Base-by-base conservation (phyloP, 805 yeast species). In the Ogataea sp. region DNA sequence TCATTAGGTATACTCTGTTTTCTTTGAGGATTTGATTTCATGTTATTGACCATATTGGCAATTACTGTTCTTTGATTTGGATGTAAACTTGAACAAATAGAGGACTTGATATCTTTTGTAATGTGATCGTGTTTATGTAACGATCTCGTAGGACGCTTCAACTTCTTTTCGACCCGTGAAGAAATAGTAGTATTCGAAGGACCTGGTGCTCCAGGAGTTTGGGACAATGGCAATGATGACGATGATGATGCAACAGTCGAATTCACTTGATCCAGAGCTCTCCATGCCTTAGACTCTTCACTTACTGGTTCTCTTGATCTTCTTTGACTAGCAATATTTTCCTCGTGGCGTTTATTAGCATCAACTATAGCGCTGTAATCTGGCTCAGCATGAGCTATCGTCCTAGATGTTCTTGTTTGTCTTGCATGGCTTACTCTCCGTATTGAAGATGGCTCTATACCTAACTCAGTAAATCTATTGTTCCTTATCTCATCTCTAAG, bases 211-310 rank as follows among this genome's bases (percentile, higher is more conserved):
- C 30, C 9, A 9, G 35, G 11, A 15, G 11, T 30, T 13, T 23
- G 15, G 17, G n/a, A 10, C 29, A 24, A 9, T 15, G 20, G n/a
- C 2, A 14, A 11, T 6, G 34, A 20, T 11, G 34, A 14, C 11
- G 32, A 28, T 21, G 25, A 15, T 3, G 15, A 13, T 23, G 30
- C 21, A 21, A 15, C 32, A 28, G n/a, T 30, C 17, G 35, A 18
- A 7, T 29, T 13, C 21, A 25, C 47, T 17, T 41, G 45, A 18
- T 57, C 64, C 31, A 56, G 41, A 20, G 53, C 44, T 28, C 41
- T 49, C 62, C 64, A 58, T 4, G 62, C 59, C 16, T 50, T 52
- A 8, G 17, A 28, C 30, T 55, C 62, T 31, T 40, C 52, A 10
- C 43, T 24, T 18, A 24, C 37, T 24, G 18, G 39, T 28, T 23